A percentile compares a stretch with the other conserved stretches of the same genome.
Evolutionary conservation across 23 red algal genomes (phyloP).

Genomic region (Gracilaria vermiculophylla): DNA sequence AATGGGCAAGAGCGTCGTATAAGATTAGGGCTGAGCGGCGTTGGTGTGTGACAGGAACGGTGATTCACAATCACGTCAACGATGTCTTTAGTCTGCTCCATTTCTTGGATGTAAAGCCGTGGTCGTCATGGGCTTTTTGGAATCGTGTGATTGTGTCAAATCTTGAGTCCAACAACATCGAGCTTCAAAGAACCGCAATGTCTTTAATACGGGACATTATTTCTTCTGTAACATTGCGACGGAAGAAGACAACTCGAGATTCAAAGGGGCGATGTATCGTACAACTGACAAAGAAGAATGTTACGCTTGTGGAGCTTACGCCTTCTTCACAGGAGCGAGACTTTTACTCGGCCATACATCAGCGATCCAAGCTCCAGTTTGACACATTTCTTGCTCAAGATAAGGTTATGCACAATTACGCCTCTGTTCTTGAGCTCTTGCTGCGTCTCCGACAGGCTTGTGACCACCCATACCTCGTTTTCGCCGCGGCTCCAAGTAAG

Average conservation of each 20-base stretch:
- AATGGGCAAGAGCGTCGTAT: conserved; percentile 61
- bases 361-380: conserved; percentile 45
- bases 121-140: conserved; percentile 71
- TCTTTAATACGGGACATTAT: conserved; percentile 59
- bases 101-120: conserved; percentile 72
- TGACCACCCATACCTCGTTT: conserved; percentile 72
- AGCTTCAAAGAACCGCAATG: neutral
- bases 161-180: conserved; percentile 20
- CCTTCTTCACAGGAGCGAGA: conserved; percentile 57
- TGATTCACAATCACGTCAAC: conserved; percentile 90
- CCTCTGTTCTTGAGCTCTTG: conserved; percentile 66
- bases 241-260: conserved; percentile 49
- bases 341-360: conserved; percentile 60
- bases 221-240: conserved; percentile 60
- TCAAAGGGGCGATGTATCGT: conserved; percentile 34
- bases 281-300: conserved; percentile 48
- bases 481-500: conserved; percentile 54
- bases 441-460: conserved; percentile 71
- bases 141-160: conserved; percentile 43
- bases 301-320: conserved; percentile 14
- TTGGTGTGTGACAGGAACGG: conserved; percentile 89
- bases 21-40: conserved; percentile 54
- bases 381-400: conserved; percentile 54
- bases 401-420: conserved; percentile 67
- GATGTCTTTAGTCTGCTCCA: conserved; percentile 72